phyloP scores from a whole-genome alignment of 1,139 yeast species.

The Suzukiozyma palmioleophila region DNA sequence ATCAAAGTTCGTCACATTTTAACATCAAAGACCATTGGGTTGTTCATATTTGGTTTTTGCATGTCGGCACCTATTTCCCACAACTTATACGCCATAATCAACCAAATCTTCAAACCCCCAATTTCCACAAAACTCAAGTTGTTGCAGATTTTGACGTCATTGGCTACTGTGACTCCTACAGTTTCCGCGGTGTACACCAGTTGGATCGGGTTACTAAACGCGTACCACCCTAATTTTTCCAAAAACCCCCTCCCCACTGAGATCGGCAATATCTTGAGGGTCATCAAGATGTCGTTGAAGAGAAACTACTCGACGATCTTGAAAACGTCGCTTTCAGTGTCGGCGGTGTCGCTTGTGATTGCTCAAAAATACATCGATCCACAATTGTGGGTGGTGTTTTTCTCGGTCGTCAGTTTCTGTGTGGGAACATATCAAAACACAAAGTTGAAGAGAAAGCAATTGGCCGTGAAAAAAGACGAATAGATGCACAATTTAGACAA shows the following conservation, averaged over 20 bases:
- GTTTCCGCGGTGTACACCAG: slow-evolving; percentile 53
- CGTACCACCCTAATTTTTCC: slow-evolving; percentile 15
- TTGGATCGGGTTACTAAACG: slow-evolving; percentile 48
- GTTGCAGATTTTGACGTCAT: slow-evolving; percentile 56
- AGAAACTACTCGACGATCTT: slow-evolving; percentile 54
- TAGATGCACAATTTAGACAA: not conserved
- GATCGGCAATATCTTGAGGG: slow-evolving; percentile 13
- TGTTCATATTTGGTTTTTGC: slow-evolving; percentile 70
- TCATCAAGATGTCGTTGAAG: slow-evolving; percentile 37
- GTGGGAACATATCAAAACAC: slow-evolving; percentile 79
- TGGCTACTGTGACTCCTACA: slow-evolving; percentile 61
- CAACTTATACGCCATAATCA: slow-evolving; percentile 46
- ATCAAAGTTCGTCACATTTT: slow-evolving; percentile 31
- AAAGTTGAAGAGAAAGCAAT: slow-evolving; percentile 47
- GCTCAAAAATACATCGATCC: slow-evolving; percentile 77
- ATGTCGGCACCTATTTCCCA: slow-evolving; percentile 77
- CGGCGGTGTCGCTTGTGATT: slow-evolving; percentile 55
- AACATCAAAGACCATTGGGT: slow-evolving; percentile 49
- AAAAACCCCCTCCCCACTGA: slow-evolving; percentile 14
- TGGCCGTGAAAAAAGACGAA: slow-evolving; percentile 5
- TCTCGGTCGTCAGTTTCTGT: slow-evolving; percentile 66
- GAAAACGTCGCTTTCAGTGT: slow-evolving; percentile 60
- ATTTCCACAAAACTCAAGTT: slow-evolving; percentile 38
- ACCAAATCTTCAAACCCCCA: slow-evolving; percentile 38
- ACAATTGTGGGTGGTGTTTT: slow-evolving; percentile 81